Conservation (phyloP, 352 stramenopile species). For the Phytopythium delawarense region DNA sequence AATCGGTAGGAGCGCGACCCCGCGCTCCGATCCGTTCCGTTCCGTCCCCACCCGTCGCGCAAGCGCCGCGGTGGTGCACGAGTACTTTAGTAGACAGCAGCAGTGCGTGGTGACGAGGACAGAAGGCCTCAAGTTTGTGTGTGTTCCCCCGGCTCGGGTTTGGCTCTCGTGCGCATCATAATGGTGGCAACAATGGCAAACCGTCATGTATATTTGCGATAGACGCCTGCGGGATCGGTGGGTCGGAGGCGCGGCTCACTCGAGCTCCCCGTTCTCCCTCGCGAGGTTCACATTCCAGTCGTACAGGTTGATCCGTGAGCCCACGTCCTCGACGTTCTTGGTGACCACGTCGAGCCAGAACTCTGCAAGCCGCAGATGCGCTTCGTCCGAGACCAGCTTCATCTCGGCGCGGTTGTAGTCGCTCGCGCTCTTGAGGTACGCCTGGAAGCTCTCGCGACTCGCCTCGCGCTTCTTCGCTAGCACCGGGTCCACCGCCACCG, state of each 20-base stretch:
- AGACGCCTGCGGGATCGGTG: neutral
- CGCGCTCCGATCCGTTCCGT: constrained; percentile 4
- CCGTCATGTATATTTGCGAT: neutral
- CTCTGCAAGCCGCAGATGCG: constrained; percentile 57
- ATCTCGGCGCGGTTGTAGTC: constrained; percentile 59
- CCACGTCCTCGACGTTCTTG: constrained; percentile 68
- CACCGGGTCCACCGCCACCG: constrained; percentile 24
- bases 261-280: constrained; percentile 17
- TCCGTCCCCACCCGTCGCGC: neutral
- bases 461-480: constrained; percentile 35
- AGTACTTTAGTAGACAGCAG: constrained; percentile 7
- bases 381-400: constrained; percentile 44
- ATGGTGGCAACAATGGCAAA: neutral
- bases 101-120: neutral
- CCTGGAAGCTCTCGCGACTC: constrained; percentile 37
- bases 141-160: neutral
- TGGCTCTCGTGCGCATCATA: neutral
- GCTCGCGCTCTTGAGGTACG: constrained; percentile 49
- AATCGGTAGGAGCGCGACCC: constrained; percentile 49
- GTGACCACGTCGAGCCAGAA: constrained; percentile 59
- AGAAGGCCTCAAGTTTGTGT: neutral
- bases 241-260: neutral
- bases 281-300: constrained; percentile 80
- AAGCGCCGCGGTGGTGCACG: neutral
- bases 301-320: constrained; percentile 68